phyloP scores from a whole-genome alignment of 2,329 filamentous ascomycete genomes.

The Zasmidium cellare region DNA sequence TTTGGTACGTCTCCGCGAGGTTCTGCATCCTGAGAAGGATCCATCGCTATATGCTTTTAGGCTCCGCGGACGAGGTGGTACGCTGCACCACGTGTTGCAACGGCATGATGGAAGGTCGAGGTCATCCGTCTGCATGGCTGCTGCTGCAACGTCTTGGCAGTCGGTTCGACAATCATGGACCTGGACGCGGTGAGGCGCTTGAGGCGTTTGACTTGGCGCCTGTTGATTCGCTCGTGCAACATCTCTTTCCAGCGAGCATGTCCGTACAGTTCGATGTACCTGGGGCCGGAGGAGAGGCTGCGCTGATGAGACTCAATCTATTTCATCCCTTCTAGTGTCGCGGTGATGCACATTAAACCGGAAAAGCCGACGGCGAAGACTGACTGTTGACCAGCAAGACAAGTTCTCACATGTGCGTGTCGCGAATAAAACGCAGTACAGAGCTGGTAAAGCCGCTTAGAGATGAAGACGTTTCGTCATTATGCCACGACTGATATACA shows the following conservation, averaged over 20 bases:
- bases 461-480: too few relatives aligned
- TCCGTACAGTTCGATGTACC: too few relatives aligned
- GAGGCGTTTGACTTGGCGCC: not conserved
- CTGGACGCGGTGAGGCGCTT: not conserved
- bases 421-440: too few relatives aligned
- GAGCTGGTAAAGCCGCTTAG: too few relatives aligned
- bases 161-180: not conserved
- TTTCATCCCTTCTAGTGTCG: too few relatives aligned
- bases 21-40: not conserved
- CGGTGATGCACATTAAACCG: too few relatives aligned
- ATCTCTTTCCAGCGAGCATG: not conserved
- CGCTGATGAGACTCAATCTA: not conserved
- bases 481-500: too few relatives aligned
- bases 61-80: not conserved
- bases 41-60: slow-evolving; percentile 1
- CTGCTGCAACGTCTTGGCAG: not conserved
- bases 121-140: not conserved
- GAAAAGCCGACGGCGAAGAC: too few relatives aligned
- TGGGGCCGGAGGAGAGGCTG: not conserved
- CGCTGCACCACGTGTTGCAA: not conserved
- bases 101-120: not conserved
- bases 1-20: not conserved
- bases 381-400: too few relatives aligned
- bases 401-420: too few relatives aligned
- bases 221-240: not conserved